Conservation (phyloP, 495 filamentous ascomycete genomes). For the Penicillium macrosclerotiorum region DNA sequence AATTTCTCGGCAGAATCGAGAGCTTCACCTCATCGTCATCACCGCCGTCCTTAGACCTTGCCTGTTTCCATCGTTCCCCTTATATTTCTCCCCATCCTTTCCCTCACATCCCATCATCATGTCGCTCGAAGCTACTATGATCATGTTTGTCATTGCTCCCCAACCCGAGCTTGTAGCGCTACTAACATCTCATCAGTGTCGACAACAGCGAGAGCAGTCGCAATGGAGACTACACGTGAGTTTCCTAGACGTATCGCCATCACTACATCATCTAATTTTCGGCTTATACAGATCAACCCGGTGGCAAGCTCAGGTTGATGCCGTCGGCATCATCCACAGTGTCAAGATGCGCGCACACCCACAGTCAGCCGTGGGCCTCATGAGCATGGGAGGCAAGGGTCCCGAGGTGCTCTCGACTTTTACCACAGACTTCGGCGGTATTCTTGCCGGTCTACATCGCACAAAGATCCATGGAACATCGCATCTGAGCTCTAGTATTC, state of each 20-base stretch:
- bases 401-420: slow-evolving; percentile 95
- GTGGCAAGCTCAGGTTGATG: slow-evolving; percentile 94
- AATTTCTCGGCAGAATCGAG: slow-evolving; percentile 20
- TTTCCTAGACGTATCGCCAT: no score
- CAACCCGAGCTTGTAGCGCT: slow-evolving; percentile 14
- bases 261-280: slow-evolving; percentile 17
- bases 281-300: slow-evolving; percentile 68
- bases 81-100: slow-evolving; percentile 6
- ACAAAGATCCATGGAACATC: slow-evolving; percentile 88
- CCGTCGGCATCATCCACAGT: slow-evolving; percentile 90
- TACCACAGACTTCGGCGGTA: slow-evolving; percentile 92
- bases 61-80: slow-evolving; percentile 15
- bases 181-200: slow-evolving; percentile 55
- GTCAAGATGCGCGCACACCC: slow-evolving; percentile 92
- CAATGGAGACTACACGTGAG: slow-evolving; percentile 84
- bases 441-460: slow-evolving; percentile 86
- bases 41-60: slow-evolving; percentile 12
- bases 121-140: slow-evolving; percentile 73
- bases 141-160: slow-evolving; percentile 53
- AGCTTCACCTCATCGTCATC: slow-evolving; percentile 29
- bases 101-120: slow-evolving; percentile 47
- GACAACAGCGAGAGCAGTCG: slow-evolving; percentile 98
- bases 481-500: slow-evolving; percentile 88
- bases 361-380: slow-evolving; percentile 93
- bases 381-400: slow-evolving; percentile 98